Base-by-base conservation (phyloP, 768 basidiomycete genomes). In the Calvatia gigantea region DNA sequence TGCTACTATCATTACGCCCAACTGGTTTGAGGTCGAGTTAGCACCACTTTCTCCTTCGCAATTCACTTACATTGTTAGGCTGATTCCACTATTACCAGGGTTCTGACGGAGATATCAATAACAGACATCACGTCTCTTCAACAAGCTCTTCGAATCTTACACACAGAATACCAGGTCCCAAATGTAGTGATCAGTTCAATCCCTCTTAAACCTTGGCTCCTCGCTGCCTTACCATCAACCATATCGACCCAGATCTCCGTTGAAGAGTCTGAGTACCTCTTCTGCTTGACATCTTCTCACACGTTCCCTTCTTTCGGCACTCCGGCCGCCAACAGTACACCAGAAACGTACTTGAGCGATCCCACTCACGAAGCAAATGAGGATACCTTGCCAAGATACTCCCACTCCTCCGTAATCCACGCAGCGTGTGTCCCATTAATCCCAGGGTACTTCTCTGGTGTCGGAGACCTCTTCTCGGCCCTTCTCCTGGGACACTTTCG, bases 21-120 rank as follows among this genome's bases (percentile, higher is more conserved):
- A 99, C 66, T 97, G 94, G 84, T 99, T 94, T 63, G 97, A 99
- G 75, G 90, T 89, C 58, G 96, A 98, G 94, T 95, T 67, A 69
- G 86, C 69, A 12, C 38, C 42, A 21, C 52, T 51, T 12, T 48
- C 29, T 8, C 31, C 38, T 4, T 37, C n/a, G n/a, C n/a, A 28
- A 38, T 32, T 19, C 27, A 45, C 28, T 83, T 62, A 62, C 78
- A 62, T 8, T 49, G 31, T 9, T 37, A 55, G 25, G 28, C 17
- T 33, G 28, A 49, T 21, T 21, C 12, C 14, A 8, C 15, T 6
- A 27, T 52, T 56, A 48, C 3, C 59, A 98, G 94, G 72, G 75
- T 86, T 2, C 75, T 99, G 15, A 93, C 96, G 0, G 81, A 84
- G 27, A 75, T 82, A 32, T 71, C 82, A 55, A 82, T 99, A 43